phyloP scores from a whole-genome alignment of 805 yeast genomes.

The Pichia ethanolica region DNA sequence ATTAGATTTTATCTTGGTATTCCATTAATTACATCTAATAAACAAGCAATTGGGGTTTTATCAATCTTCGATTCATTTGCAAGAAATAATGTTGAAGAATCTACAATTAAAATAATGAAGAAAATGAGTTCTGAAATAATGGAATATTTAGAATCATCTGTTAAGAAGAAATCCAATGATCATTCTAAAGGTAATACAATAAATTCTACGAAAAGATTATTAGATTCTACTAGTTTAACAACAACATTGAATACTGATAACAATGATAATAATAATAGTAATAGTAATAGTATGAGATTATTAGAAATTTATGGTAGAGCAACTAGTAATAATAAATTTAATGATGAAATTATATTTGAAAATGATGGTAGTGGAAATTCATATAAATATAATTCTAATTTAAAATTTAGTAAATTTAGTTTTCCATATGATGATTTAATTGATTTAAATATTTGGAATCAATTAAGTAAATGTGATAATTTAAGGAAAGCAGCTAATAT shows the following conservation, averaged over 20 bases:
- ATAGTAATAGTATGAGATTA: conserved; percentile 7
- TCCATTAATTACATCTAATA: conserved; percentile 37
- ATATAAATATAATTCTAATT: conserved; percentile 42
- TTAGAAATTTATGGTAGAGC: conserved; percentile 50
- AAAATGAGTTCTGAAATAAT: conserved; percentile 36
- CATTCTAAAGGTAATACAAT: not conserved
- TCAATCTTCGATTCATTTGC: conserved; percentile 49
- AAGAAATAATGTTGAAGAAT: conserved; percentile 30
- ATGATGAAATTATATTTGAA: conserved; percentile 41
- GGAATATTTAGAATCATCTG: conserved; percentile 28
- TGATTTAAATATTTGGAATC: conserved; percentile 31
- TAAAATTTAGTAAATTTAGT: conserved; percentile 33
- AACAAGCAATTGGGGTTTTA: conserved; percentile 47
- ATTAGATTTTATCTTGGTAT: conserved; percentile 61
- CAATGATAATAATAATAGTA: not conserved
- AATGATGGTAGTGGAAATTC: conserved; percentile 60
- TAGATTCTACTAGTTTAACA: not conserved
- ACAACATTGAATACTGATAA: not conserved
- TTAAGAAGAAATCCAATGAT: not conserved
- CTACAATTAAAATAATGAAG: conserved; percentile 30
- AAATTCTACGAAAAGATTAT: not conserved
- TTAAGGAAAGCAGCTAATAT: conserved; percentile 37
- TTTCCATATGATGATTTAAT: conserved; percentile 21
- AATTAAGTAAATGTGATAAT: conserved; percentile 31
- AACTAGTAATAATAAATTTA: conserved; percentile 32